phyloP scores from a whole-genome alignment of 208 protist genomes.

The Angomonas ambiguus region DNA sequence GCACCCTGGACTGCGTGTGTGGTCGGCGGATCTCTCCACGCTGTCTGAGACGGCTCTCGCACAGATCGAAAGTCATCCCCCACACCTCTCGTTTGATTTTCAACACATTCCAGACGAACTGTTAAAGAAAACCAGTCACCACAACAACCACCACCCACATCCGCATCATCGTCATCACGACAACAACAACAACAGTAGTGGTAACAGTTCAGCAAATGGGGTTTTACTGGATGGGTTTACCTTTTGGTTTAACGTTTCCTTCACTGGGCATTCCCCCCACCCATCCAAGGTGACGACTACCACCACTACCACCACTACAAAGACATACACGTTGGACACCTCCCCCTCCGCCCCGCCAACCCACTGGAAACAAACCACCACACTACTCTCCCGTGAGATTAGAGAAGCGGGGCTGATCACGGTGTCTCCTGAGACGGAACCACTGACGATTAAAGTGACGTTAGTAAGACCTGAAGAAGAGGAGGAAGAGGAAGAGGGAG shows the following conservation, averaged over 20 bases:
- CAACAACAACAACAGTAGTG: neutral
- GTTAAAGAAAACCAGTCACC: too few relatives aligned
- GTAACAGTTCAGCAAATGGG: neutral
- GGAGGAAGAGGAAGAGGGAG: neutral
- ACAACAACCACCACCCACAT: too few relatives aligned
- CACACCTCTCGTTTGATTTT: constrained; percentile 34
- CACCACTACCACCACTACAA: too few relatives aligned
- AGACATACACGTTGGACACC: constrained; percentile 37
- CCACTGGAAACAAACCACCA: constrained; percentile 89
- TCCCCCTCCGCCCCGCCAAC: constrained; percentile 45
- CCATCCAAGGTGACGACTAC: neutral
- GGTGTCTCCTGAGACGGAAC: neutral
- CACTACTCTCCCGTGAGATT: constrained; percentile 51
- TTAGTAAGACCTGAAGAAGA: neutral
- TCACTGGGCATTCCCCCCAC: constrained; percentile 14
- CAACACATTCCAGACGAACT: neutral
- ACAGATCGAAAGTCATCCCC: constrained; percentile 15
- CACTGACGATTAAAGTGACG: neutral
- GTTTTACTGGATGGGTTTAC: constrained; percentile 59
- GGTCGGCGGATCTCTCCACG: neutral
- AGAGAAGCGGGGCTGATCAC: constrained; percentile 30
- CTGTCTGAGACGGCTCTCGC: constrained; percentile 22
- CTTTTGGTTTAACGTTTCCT: constrained; percentile 73
- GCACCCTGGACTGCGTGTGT: constrained; percentile 22
- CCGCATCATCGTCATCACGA: too few relatives aligned